Percentiles rank a stretch among this genome's conserved stretches.
Evolutionary conservation across 805 yeast species (phyloP).

Genomic region (Brettanomyces custersianus): DNA sequence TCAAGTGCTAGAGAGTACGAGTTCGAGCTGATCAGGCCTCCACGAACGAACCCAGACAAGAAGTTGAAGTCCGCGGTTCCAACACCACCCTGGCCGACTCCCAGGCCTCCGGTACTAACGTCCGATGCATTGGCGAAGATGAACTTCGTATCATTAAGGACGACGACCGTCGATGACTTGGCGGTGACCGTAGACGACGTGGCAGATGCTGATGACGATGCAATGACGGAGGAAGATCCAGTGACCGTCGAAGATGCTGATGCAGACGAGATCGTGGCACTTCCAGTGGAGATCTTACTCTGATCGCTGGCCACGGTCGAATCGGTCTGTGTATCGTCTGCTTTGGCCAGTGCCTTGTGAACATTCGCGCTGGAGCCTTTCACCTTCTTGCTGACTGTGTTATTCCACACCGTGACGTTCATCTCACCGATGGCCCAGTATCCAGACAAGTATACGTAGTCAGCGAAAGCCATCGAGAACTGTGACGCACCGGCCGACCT

Average conservation of each 20-base stretch:
- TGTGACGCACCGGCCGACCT: conserved; percentile 8
- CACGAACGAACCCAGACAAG: conserved; percentile 24
- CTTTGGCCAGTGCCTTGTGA: background rate
- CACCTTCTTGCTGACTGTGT: background rate
- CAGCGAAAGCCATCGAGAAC: conserved; percentile 9
- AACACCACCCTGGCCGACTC: conserved; percentile 28
- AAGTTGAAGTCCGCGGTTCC: conserved; percentile 18
- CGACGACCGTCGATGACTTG: background rate
- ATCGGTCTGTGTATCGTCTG: background rate
- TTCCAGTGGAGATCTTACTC: background rate
- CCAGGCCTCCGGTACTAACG: conserved; percentile 35
- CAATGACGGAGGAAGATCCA: background rate
- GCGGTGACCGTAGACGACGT: conserved; percentile 6
- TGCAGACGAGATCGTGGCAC: background rate
- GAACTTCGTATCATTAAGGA: conserved; percentile 18
- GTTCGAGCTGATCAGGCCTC: conserved; percentile 25
- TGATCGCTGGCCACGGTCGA: background rate
- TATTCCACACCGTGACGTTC: conserved; percentile 4
- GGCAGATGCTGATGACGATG: background rate
- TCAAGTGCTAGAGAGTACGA: conserved; percentile 36
- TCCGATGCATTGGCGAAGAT: conserved; percentile 28
- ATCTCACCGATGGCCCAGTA: conserved; percentile 18
- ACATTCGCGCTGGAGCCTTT: background rate
- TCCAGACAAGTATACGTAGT: conserved; percentile 19
- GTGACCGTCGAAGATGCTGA: background rate